Percentiles rank a stretch among this genome's conserved stretches.
These are phyloP conservation scores for Dictyostelium citrinum DNA, from an alignment of 78 protist genomes.

Conservation along the genomic window DNA sequence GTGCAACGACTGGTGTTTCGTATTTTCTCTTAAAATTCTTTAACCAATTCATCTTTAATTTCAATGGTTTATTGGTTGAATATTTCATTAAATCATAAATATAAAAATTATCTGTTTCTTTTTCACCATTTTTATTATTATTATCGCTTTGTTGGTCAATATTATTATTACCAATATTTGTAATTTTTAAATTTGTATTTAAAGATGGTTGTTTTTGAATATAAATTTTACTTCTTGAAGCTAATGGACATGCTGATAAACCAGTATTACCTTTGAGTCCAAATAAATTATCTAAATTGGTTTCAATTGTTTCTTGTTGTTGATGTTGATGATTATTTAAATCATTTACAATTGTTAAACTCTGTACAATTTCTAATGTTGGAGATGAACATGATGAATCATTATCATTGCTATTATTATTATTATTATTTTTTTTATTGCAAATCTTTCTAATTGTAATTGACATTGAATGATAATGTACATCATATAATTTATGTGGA, in stretches of 20 bases:
- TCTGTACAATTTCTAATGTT: conserved; percentile 38
- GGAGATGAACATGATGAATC: conserved; percentile 15
- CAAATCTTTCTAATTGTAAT: conserved; percentile 46
- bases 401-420: not conserved
- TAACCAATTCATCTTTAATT: conserved; percentile 2
- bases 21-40: not conserved
- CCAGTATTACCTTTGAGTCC: conserved; percentile 16
- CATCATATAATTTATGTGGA: conserved; percentile 68
- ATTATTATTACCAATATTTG: not conserved
- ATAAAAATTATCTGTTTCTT: not conserved
- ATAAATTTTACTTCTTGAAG: conserved; percentile 40
- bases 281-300: conserved; percentile 3
- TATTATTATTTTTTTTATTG: not conserved
- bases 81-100: conserved; percentile 40
- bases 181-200: not conserved
- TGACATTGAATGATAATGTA: conserved; percentile 67
- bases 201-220: conserved; percentile 4
- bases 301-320: not conserved
- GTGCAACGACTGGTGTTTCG: conserved; percentile 36
- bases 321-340: not conserved
- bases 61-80: conserved; percentile 11
- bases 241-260: conserved; percentile 50
- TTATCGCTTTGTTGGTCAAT: not conserved
- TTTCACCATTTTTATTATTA: not conserved
- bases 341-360: conserved; percentile 60